Evolutionary conservation across 345 rosid genomes (phyloP), one percentile per base, ranked within the genome.

Genomic region (Streptanthus diversifolius): DNA sequence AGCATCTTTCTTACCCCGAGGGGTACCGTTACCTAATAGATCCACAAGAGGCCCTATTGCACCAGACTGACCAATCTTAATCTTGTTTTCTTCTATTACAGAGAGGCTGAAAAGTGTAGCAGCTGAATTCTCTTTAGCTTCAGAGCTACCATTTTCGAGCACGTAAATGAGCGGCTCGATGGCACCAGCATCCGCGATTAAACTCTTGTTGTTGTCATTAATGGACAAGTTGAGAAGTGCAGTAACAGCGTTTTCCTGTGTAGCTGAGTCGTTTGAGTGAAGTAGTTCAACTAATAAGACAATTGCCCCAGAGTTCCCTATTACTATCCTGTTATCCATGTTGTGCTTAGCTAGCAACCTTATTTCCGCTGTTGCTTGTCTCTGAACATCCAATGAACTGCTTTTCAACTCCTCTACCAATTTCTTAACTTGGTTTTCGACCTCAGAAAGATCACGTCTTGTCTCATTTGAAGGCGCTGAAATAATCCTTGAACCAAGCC

Each of bases 21-120:
- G 96, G 52, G 96, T 87, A 18, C 99, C 99, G 44, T 88, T 84
- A 39, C 96, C 97, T 9, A 95, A 77, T 36, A 95, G 78, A 80
- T 92, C 91, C 45, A 95, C 99, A 52, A 95, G 91, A 8, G 99
- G 98, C 18, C 76, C 83, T 0, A 95, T 79, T 11, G 99, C 99
- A 36, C 98, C 96, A 0, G 98, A 87, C 69, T 89, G 84, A 68
- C 99, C 98, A n/a, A 95, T 95, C 83, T 69, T 92, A 63, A 85
- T 78, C 85, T 92, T 95, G 82, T 90, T 88, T 44, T 90, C 98
- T 84, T 92, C 98, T 14, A 92, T 84, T 47, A 87, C 98, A 2
- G 99, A 95, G 30, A 95, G 93, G 70, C 99, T 95, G 58, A 95
- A 93, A 25, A 95, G 96, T 5, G 99, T 95, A 24, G 99, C 99